Evolutionary conservation across 768 basidiomycete genomes (phyloP).

Genomic region (Lactarius hatsudake): DNA sequence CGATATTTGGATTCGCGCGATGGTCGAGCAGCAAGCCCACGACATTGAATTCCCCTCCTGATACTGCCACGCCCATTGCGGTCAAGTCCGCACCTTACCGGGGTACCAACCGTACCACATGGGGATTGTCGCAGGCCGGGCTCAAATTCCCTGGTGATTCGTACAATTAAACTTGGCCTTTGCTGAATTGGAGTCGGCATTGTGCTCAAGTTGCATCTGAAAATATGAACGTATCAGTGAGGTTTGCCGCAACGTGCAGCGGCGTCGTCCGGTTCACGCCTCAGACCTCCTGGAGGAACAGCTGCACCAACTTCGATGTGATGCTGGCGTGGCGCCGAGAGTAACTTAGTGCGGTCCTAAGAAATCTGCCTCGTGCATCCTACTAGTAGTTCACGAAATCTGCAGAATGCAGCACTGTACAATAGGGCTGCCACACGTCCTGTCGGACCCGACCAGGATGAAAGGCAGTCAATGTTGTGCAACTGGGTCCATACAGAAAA

Average conservation of each 20-base stretch:
- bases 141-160: neutral
- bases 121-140: neutral
- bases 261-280: neutral
- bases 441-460: neutral
- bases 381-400: neutral
- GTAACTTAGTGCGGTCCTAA: neutral
- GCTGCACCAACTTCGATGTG: neutral
- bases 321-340: neutral
- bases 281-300: neutral
- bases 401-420: neutral
- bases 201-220: no score
- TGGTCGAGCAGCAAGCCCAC: no score
- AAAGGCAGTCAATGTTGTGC: neutral
- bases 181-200: no score
- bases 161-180: neutral
- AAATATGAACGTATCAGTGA: no score
- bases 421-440: neutral
- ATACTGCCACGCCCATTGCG: no score
- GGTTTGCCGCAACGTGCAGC: neutral
- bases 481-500: neutral
- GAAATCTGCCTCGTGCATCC: neutral
- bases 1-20: no score
- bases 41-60: no score
- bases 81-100: neutral
- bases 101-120: neutral